Evolutionary conservation across 768 basidiomycete species (phyloP).

Genomic region (Agaricus subrufescens): DNA sequence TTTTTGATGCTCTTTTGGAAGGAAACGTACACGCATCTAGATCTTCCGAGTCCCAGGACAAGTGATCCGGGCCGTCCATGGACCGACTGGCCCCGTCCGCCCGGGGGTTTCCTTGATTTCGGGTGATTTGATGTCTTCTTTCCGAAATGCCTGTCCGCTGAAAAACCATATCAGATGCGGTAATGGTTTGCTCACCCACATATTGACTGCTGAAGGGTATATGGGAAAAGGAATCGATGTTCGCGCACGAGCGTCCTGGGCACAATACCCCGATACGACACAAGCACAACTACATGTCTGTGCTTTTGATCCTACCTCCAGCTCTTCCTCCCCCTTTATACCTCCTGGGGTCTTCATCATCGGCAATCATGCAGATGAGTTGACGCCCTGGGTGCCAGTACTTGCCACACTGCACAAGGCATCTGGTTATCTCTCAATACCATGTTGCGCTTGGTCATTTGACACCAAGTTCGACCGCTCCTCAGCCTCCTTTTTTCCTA

Average conservation of each 20-base stretch:
- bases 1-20: constrained; percentile 93
- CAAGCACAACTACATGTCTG: constrained; percentile 58
- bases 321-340: constrained; percentile 21
- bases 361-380: constrained; percentile 94
- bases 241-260: constrained; percentile 82
- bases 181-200: constrained; percentile 89
- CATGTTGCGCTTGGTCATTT: constrained; percentile 87
- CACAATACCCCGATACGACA: constrained; percentile 62
- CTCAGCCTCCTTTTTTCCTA: constrained; percentile 26
- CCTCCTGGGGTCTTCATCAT: constrained; percentile 67
- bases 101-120: constrained; percentile 84
- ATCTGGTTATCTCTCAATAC: constrained; percentile 76
- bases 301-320: constrained; percentile 60
- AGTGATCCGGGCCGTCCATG: constrained; percentile 40
- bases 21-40: constrained; percentile 42
- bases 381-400: constrained; percentile 92
- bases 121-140: constrained; percentile 45
- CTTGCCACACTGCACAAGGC: constrained; percentile 58
- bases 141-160: neutral
- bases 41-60: neutral
- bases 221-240: constrained; percentile 81
- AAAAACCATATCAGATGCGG: constrained; percentile 57
- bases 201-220: constrained; percentile 82
- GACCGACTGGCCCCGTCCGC: constrained; percentile 73
- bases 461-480: constrained; percentile 60